Base-by-base conservation (phyloP, 371 early-diverging fungal species). In the Haplosporangium sp. region DNA sequence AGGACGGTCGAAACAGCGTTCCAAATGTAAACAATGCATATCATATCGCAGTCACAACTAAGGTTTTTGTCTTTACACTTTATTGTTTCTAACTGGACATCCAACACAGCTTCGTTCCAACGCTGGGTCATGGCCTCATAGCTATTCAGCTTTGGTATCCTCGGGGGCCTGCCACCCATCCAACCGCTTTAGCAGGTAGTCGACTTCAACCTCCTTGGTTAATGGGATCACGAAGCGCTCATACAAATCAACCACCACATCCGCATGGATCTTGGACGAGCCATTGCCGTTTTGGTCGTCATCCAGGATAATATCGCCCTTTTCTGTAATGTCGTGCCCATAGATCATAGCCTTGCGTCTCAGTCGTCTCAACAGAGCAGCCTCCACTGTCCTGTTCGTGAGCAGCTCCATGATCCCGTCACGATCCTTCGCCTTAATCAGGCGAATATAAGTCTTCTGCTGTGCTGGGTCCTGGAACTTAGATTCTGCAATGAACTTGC, bases 401-500 rank as follows among this genome's bases (percentile, higher is more conserved):
- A 98, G 83, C 20, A 96, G 87, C 52, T 92, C 89, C 80, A 92
- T 87, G 64, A 97, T 91, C 7, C 89, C 94, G 20, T 90, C 87
- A 21, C 91, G 81, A 62, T 98, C 95, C 56, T 88, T 81, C 43
- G 83, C 83, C 55, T 88, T 74, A 59, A 97, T 96, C n/a, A 94
- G 81, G n/a, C 83, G 80, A n/a, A 93, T 92, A 74, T 97, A 98
- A 65, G 87, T 85, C 42, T 89, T 87, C 62, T 91, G 93, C 20
- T 84, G 55, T 38, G 67, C 58, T 7, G 95, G 94, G 75, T 94
- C 93, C 72, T 87, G 89, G 83, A 96, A 98, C 82, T 98, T 98
- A 37, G 96, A 92, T 79, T 98, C 99, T 29, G 98, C 98, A 52
- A 97, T 94, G 69, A 95, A 98, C 84, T 97, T 98, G 60, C 96